A percentile compares a stretch with the other conserved stretches of the same genome.
phyloP scores from a whole-genome alignment of 768 basidiomycete species.

The Leccinum uliginosum region DNA sequence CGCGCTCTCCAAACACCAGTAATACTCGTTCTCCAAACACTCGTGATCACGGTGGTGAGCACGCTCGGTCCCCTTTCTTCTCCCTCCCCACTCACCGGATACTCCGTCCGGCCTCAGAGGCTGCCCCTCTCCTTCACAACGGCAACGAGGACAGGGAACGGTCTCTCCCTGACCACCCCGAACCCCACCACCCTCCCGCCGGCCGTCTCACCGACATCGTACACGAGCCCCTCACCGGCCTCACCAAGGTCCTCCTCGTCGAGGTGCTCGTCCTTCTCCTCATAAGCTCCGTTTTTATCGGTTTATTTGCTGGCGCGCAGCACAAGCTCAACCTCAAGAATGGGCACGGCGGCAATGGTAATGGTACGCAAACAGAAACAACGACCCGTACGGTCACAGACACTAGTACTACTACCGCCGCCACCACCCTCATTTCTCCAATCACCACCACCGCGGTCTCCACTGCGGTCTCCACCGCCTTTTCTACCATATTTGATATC shows the following conservation, averaged over 20 bases:
- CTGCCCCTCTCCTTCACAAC: conserved; percentile 59
- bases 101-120: conserved; percentile 39
- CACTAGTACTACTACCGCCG: conserved; percentile 29
- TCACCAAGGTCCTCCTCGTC: conserved; percentile 78
- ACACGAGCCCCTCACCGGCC: conserved; percentile 75
- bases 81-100: conserved; percentile 1
- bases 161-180: conserved; percentile 32
- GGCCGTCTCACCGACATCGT: conserved; percentile 47
- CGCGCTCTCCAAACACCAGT: conserved; percentile 34
- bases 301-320: conserved; percentile 87
- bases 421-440: conserved; percentile 27
- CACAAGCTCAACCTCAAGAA: conserved; percentile 61
- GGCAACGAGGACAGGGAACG: conserved; percentile 40
- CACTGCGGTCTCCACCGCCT: conserved; percentile 26
- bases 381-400: conserved; percentile 30
- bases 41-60: conserved; percentile 58
- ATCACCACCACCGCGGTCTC: conserved; percentile 34
- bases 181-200: conserved; percentile 28
- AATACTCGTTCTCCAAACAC: conserved; percentile 39
- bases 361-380: conserved; percentile 33
- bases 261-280: conserved; percentile 75
- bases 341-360: conserved; percentile 30
- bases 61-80: background rate
- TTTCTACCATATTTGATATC: conserved; percentile 31
- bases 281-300: conserved; percentile 83